A percentile compares a stretch with the other conserved stretches of the same genome.
Evolutionary conservation across 208 protist genomes (phyloP).

Genomic region (Naegleria lovaniensis): DNA sequence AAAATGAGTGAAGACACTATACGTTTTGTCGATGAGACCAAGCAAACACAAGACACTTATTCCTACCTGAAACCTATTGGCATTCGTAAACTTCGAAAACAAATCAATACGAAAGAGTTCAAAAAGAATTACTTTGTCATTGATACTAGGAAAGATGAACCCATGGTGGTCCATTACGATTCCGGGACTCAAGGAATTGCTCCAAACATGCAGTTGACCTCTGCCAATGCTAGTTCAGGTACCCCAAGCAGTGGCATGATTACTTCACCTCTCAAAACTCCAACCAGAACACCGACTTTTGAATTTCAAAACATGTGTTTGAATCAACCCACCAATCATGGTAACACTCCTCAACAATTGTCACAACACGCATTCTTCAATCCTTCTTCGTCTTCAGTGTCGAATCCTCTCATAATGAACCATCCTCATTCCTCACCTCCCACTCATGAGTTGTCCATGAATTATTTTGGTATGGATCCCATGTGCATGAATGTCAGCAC

Average conservation of each 20-base stretch:
- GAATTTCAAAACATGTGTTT: too few species aligned
- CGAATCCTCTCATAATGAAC: too few species aligned
- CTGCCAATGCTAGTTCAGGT: too few species aligned
- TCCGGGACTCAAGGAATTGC: neutral
- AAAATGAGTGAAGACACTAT: neutral
- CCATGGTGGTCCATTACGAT: neutral
- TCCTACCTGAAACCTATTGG: neutral
- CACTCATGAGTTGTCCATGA: too few species aligned
- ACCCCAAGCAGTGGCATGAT: neutral
- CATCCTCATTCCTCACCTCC: too few species aligned
- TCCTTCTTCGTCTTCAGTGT: too few species aligned
- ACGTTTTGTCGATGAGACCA: neutral
- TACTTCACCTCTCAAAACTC: neutral
- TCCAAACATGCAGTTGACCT: neutral
- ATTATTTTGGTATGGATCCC: too few species aligned
- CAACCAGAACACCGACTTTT: too few species aligned
- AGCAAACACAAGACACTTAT: neutral
- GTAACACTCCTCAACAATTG: too few species aligned
- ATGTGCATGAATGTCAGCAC: too few species aligned
- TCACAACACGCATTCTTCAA: too few species aligned
- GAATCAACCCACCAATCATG: too few species aligned
- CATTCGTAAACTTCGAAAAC: neutral
- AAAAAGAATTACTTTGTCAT: constrained; percentile 19
- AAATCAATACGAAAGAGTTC: neutral
- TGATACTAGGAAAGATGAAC: neutral